These are phyloP conservation scores for Fraxinus xanthoxyloides DNA, from an alignment of 305 asterid species.

Conservation along the genomic window DNA sequence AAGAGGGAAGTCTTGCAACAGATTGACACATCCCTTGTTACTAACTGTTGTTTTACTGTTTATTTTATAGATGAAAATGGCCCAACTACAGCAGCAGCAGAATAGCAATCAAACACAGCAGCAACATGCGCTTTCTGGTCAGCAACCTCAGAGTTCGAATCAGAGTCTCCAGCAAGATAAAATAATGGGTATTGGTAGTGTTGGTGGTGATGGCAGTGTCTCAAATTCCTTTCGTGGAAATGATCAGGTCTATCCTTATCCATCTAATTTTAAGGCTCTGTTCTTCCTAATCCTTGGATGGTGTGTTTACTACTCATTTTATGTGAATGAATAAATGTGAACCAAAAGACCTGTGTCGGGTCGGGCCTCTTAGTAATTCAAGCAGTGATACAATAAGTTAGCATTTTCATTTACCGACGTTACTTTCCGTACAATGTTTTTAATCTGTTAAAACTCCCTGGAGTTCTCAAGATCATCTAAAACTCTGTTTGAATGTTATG, in stretches of 20 bases:
- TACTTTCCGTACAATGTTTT: background rate
- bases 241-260: conserved; percentile 47
- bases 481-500: background rate
- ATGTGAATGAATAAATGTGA: background rate
- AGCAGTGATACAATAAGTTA: background rate
- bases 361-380: background rate
- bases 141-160: conserved; percentile 50
- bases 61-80: conserved; percentile 58
- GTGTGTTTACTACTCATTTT: background rate
- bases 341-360: background rate
- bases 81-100: conserved; percentile 57
- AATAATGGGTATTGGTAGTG: conserved; percentile 29
- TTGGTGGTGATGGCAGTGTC: conserved; percentile 43
- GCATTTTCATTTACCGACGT: background rate
- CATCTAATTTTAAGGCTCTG: conserved; percentile 1
- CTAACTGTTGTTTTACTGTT: conserved; percentile 15
- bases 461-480: background rate
- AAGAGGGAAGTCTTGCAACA: background rate
- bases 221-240: conserved; percentile 47
- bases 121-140: conserved; percentile 51
- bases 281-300: background rate
- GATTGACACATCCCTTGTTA: background rate
- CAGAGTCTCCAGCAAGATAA: conserved; percentile 49
- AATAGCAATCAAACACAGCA: conserved; percentile 45
- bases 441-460: background rate